Evolutionary conservation across 2,329 filamentous ascomycete genomes (phyloP), one percentile per base, ranked within the genome.

Genomic region (Teratosphaeria epicoccoides): DNA sequence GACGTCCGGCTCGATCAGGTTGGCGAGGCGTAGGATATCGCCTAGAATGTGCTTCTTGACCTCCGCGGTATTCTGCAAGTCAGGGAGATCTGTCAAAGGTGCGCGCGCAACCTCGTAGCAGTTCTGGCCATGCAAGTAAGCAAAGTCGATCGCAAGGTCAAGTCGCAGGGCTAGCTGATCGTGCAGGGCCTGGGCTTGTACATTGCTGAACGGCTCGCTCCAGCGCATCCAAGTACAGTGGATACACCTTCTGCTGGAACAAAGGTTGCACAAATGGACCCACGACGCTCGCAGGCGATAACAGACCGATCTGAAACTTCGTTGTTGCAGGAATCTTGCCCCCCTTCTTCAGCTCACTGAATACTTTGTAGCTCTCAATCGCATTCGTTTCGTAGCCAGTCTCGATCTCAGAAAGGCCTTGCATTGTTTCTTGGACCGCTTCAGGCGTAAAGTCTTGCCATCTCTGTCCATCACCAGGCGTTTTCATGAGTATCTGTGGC

Each of bases 21-120:
- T 51, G 1, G 59, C 57, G 23, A 70, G 40, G 4, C 57, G 52
- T 2, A 52, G 43, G 4, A 69, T 44, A 2, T 67, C 56, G 5
- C 62, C 58, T 10, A 67, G 47, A n/a, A 71, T 54, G 1, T 62
- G 64, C 17, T 66, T 52, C 25, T 61, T 58, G 14, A 67, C 49
- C 4, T 61, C 57, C 2, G 57, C 37, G 47, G 66, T 26, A 23
- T 46, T 69, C 54, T 59, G 68, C 22, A 61, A 58, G 33, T 40
- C 33, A 43, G 52, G 45, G 44, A 50, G 51, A n/a, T 49, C 20
- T 12, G 26, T 33, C 6, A 49, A 10, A 12, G 33, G 33, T n/a
- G 14, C 26, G 17, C 12, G 26, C n/a, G n/a, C 23, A n/a, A 9
- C 22, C 11, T 49, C 47, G 22, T 40, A 40, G 23, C 22, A 10